These are phyloP conservation scores for Gossypium raimondii DNA, from an alignment of 345 rosid species.

Conservation along the genomic window DNA sequence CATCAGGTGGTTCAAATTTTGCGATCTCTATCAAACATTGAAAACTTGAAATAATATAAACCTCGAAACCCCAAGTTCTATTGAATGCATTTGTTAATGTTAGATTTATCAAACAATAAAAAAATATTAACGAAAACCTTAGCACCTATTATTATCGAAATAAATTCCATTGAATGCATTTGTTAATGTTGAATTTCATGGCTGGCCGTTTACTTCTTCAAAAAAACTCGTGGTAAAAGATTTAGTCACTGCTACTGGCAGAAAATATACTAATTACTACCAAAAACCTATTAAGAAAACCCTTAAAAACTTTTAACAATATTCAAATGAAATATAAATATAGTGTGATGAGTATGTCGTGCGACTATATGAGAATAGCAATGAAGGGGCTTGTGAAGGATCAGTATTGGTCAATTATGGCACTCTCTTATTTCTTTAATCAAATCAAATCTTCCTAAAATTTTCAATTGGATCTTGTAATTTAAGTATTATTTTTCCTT, in stretches of 20 bases:
- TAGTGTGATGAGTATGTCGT: not conserved
- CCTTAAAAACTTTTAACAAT: too few species aligned
- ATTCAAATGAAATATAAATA: not conserved
- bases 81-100: too few species aligned
- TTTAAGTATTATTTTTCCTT: not conserved
- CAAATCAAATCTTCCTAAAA: not conserved
- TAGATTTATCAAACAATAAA: too few species aligned
- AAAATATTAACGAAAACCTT: too few species aligned
- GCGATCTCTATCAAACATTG: accelerated
- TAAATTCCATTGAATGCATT: too few species aligned
- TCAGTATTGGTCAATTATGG: not conserved
- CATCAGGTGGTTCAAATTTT: accelerated
- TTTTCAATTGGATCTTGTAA: not conserved
- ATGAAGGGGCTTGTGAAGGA: not conserved
- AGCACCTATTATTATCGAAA: too few species aligned
- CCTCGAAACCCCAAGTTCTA: too few species aligned
- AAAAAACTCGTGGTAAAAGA: too few species aligned
- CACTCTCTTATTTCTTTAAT: not conserved
- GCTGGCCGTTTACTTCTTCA: accelerated
- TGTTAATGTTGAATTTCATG: too few species aligned
- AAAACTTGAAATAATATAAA: too few species aligned
- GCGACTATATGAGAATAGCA: not conserved
- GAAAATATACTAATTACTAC: too few species aligned
- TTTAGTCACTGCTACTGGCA: accelerated
- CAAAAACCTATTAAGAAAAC: too few species aligned